Percentiles rank a stretch among this genome's conserved stretches.
Conservation (phyloP, 805 yeast species). For the Lachancea kluyveri region DNA sequence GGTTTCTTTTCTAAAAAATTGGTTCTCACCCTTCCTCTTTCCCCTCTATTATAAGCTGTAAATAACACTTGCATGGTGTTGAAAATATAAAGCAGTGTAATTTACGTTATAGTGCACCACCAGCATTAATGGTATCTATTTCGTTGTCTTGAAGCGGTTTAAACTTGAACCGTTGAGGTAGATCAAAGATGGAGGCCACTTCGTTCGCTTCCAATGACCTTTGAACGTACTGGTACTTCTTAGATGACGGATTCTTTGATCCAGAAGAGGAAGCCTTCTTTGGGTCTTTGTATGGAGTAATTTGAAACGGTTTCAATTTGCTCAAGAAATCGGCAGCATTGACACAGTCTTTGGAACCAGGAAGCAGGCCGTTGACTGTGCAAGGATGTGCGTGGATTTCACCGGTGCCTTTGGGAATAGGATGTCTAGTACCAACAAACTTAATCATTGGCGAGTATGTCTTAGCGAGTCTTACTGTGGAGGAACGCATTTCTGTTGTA, state of each 20-base stretch:
- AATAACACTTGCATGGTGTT: no score
- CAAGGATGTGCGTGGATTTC: constrained; percentile 23
- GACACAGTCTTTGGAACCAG: constrained; percentile 24
- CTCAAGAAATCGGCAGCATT: constrained; percentile 16
- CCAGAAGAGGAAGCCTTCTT: constrained; percentile 40
- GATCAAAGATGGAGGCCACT: constrained; percentile 49
- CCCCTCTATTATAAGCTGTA: neutral
- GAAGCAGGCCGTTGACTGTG: constrained; percentile 23
- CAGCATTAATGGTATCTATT: constrained; percentile 69
- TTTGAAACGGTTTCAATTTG: constrained; percentile 36
- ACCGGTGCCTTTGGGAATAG: constrained; percentile 34
- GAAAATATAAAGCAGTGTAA: no score
- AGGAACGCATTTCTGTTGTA: constrained; percentile 26
- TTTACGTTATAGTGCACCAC: constrained; percentile 63
- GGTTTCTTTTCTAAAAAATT: no score
- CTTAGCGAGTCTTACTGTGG: constrained; percentile 20
- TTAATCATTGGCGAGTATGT: constrained; percentile 66
- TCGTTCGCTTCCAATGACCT: constrained; percentile 36
- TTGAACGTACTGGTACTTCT: constrained; percentile 18
- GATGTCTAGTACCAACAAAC: constrained; percentile 79
- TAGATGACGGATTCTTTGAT: no score
- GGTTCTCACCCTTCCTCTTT: no score
- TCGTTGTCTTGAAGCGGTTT: constrained; percentile 57
- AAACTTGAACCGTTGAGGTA: constrained; percentile 74
- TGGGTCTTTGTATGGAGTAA: constrained; percentile 35